Evolutionary conservation across 2,329 filamentous ascomycete species (phyloP), one percentile per base, ranked within the genome.

Genomic region (Nemania abortiva): DNA sequence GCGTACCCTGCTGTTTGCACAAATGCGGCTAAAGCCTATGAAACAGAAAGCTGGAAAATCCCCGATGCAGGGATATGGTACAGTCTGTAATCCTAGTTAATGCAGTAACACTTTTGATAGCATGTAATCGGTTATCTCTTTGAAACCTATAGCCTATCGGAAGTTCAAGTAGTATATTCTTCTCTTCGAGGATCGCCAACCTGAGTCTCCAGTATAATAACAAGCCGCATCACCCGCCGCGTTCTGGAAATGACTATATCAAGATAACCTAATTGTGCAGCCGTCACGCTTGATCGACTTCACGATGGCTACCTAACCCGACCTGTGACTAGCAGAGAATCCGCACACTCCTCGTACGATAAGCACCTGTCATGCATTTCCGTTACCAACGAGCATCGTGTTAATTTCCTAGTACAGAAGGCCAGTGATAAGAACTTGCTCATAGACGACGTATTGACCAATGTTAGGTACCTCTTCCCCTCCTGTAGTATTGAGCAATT

Each of bases 361-460:
- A 37, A 58, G 56, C 24, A 5, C 39, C 9, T 47, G 15, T 47
- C 39, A 20, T 47, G 55, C 55, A 58, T 47, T 47, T 3, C n/a
- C 20, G n/a, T 42, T 11, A 31, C 39, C 22, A 45, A 29, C 10
- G 42, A 47, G 22, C 39, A 47, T 47, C 56, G 31, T 4, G 18
- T 47, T 18, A 58, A 49, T 11, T 47, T 58, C 56, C 56, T 29
- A 47, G 39, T 47, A 47, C 18, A 29, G 56, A 58, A 24, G 45
- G 15, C 42, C 57, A 22, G 34, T 45, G 49, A 27, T 24, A 60
- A 54, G 20, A 54, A 54, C 59, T 54, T 55, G 39, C 22, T 59
- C 39, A 47, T n/a, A 55, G 37, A 34, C 18, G 18, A 55, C 49
- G 18, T 9, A 47, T 37, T 20, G 42, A 18, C n/a, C 11, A 56